Evolutionary conservation across 139 green algal species (phyloP), one percentile per base, ranked within the genome.

Genomic region (Chlamydomonas eustigma): DNA sequence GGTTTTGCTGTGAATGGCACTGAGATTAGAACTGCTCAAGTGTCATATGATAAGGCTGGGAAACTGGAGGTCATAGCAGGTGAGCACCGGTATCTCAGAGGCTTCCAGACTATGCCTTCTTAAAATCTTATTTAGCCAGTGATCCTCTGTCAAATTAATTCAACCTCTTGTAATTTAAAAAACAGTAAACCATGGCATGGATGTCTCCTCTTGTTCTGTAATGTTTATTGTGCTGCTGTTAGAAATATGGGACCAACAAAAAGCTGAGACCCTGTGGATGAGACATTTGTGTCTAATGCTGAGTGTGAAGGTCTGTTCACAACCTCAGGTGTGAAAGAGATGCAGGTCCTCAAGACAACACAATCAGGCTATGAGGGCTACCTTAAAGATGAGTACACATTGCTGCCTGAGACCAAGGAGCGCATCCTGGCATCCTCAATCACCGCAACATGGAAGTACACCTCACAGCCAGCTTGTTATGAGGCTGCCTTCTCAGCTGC

Each of bases 311-410:
- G n/a, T n/a, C n/a, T n/a, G n/a, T n/a, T n/a, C n/a, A n/a, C n/a
- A n/a, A n/a, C 31, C 70, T 4, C 65, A 76, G 76, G 76, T 3
- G 4, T 81, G 1, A 76, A 76, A 35, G 76, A 81, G 1, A 37
- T 76, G 50, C 71, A 77, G 39, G 84, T 97, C 51, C 83, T 96
- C 0, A 97, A 97, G 80, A 97, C 93, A 22, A 96, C 94, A 1
- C 95, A 98, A 86, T 93, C 87, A 31, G 95, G 95, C 4, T 99
- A 98, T 83, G 89, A 88, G 64, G 91, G 92, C 32, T 97, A 91
- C 83, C 73, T 94, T 51, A 85, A 85, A 2, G 95, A 99, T 81
- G 70, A 93, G 82, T 96, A 90, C 84, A 99, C 95, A 1, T 33
- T 89, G n/a, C 86, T 98, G 77, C 81, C 83, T 1, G 91, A 98